Percentiles rank a stretch among this genome's conserved stretches.
Conservation (phyloP, 2,329 filamentous ascomycete genomes). For the Triangularia verruculosa region DNA sequence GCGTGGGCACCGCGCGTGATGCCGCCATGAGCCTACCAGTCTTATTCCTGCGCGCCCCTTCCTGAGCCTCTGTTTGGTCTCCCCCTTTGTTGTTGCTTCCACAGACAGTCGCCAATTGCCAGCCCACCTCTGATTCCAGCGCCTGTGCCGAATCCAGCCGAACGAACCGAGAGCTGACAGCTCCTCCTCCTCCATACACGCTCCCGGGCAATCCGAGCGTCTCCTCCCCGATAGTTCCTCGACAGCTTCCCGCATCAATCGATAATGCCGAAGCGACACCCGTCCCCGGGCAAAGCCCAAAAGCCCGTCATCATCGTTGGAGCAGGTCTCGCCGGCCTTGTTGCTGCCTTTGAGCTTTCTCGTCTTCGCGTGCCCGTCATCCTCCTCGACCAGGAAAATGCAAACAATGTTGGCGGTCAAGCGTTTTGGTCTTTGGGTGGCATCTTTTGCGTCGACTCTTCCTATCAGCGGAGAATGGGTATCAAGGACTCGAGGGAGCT, state of each 20-base stretch:
- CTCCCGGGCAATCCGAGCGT: constrained; percentile 3
- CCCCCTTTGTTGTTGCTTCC: background rate
- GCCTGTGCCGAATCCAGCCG: background rate
- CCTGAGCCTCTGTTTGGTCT: background rate
- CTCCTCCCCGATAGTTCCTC: background rate
- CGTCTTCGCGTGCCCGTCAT: constrained; percentile 48
- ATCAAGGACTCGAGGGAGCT: constrained; percentile 57
- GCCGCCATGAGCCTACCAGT: background rate
- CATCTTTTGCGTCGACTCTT: constrained; percentile 57
- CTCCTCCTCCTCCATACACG: background rate
- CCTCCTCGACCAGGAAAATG: constrained; percentile 58
- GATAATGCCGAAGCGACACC: constrained; percentile 7
- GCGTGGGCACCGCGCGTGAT: background rate
- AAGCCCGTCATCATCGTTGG: constrained; percentile 54
- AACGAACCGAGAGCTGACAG: background rate
- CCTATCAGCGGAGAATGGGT: constrained; percentile 55
- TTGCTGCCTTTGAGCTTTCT: constrained; percentile 56
- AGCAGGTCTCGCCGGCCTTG: constrained; percentile 56
- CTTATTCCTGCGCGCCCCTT: background rate
- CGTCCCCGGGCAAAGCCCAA: background rate
- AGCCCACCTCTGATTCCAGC: background rate
- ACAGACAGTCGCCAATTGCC: background rate
- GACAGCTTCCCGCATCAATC: background rate
- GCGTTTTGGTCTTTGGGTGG: constrained; percentile 64
- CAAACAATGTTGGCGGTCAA: constrained; percentile 56